Evolutionary conservation across 495 filamentous ascomycete species (phyloP), one percentile per base, ranked within the genome.

Genomic region (Achaetomiella virescens): DNA sequence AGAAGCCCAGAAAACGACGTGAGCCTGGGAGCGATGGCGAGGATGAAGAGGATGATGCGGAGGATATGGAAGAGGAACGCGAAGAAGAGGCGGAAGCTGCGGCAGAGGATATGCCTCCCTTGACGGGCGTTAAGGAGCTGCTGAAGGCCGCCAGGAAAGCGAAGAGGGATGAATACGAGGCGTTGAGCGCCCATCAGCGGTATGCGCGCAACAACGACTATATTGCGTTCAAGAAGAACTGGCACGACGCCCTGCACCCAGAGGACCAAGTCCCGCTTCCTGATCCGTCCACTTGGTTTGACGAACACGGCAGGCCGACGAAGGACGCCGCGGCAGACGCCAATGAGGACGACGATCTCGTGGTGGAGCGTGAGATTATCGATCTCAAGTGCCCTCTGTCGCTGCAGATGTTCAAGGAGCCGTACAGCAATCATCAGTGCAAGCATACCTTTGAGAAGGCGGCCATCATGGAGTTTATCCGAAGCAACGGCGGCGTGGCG

Each of bases 371-470:
- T 49, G 87, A 86, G 60, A 79, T 78, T 17, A 77, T 86, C 58
- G 87, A 83, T 55, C 78, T 89, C 47, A 87, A 84, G 64, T 96
- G 91, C 62, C 89, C 89, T 0, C 64, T 96, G n/a, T 91, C 91
- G 1, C 75, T 95, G 40, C 75, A 78, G 36, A 66, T 77, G n/a
- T 89, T 89, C 75, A 72, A 74, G 24, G 81, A 92, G 44, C 91
- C 91, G 0, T 76, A 78, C 57, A 91, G 81, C n/a, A 90, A 82
- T 68, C 78, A 70, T 4, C 85, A 86, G 60, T 96, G 91, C 73
- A 84, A 80, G 9, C 91, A 96, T 66, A 88, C 80, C 9, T 96
- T 95, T 68, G 86, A 96, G 69, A 85, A 81, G 60, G 61, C 70
- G 3, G 88, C 88, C 6, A 89, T 96, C 53, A 25, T 81, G 35